Evolutionary conservation across 108 stramenopile genomes (phyloP).

Genomic region (Pseudonitzschia multistriata): DNA sequence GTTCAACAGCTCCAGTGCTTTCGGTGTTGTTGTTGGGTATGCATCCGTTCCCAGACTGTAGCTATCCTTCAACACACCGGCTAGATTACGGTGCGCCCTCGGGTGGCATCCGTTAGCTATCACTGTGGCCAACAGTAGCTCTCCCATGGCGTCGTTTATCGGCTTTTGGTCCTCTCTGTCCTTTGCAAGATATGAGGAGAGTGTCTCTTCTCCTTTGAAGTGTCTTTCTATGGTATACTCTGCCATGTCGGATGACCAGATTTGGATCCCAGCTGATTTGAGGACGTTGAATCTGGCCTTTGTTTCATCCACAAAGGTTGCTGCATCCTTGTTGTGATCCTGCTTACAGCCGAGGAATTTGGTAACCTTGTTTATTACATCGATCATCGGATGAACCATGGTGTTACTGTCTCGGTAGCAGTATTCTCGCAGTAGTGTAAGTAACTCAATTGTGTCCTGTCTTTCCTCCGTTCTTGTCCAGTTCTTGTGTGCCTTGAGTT

Average conservation of each 20-base stretch:
- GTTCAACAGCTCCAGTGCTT: neutral
- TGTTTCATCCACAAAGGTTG: neutral
- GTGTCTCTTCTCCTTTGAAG: neutral
- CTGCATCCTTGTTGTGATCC: neutral
- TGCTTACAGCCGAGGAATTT: neutral
- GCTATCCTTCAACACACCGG: neutral
- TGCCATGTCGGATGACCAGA: neutral
- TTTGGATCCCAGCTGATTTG: neutral
- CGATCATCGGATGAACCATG: no score
- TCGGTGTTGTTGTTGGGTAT: neutral
- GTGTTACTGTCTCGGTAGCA: neutral
- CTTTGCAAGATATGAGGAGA: neutral
- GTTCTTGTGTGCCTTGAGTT: no score
- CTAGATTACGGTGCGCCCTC: neutral
- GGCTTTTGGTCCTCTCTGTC: neutral
- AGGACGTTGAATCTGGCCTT: neutral
- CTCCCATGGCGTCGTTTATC: neutral
- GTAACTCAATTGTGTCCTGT: neutral
- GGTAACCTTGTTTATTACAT: neutral
- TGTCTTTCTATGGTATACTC: neutral
- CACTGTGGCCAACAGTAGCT: neutral
- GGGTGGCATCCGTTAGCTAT: neutral
- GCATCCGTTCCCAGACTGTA: neutral
- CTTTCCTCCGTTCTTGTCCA: no score
- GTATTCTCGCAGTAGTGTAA: neutral